Evolutionary conservation across 352 stramenopile genomes (phyloP).

Genomic region (Phytopythium litorale): DNA sequence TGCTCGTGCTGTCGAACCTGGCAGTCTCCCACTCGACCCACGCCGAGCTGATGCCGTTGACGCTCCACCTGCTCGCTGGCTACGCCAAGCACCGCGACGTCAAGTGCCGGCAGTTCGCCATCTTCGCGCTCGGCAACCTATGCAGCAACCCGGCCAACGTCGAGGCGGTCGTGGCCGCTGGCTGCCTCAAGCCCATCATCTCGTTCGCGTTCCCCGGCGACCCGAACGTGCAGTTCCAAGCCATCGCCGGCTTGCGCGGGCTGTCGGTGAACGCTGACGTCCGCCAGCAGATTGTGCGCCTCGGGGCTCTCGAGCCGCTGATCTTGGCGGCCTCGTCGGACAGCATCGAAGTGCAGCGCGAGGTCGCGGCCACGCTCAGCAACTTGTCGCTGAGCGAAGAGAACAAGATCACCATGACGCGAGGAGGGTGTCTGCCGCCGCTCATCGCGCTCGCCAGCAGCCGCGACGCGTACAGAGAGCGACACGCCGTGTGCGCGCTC

Average conservation of each 20-base stretch:
- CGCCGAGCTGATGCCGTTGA: constrained; percentile 65
- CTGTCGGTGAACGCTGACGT: constrained; percentile 90
- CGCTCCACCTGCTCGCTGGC: constrained; percentile 85
- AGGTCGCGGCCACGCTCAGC: constrained; percentile 92
- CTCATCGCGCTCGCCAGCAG: constrained; percentile 88
- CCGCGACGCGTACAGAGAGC: constrained; percentile 88
- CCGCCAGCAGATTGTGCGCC: constrained; percentile 87
- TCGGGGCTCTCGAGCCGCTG: constrained; percentile 93
- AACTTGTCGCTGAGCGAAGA: constrained; percentile 95
- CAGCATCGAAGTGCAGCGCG: constrained; percentile 94
- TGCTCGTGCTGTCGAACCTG: constrained; percentile 94
- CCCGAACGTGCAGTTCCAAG: constrained; percentile 96
- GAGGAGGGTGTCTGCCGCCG: constrained; percentile 90
- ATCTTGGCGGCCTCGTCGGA: constrained; percentile 89
- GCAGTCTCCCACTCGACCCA: constrained; percentile 86
- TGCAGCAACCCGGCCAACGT: constrained; percentile 91
- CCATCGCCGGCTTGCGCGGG: constrained; percentile 91
- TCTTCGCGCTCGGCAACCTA: constrained; percentile 95
- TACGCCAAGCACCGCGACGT: constrained; percentile 95
- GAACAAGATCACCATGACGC: constrained; percentile 95
- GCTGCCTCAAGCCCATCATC: constrained; percentile 92
- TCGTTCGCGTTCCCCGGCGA: constrained; percentile 93
- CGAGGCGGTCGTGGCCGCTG: constrained; percentile 82
- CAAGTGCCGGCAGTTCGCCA: constrained; percentile 95
- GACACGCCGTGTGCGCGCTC: constrained; percentile 91